Percentiles rank a stretch among this genome's conserved stretches.
These are phyloP conservation scores for Arthrobotrys megalospora DNA, from an alignment of 2,329 filamentous ascomycete genomes.

Conservation along the genomic window DNA sequence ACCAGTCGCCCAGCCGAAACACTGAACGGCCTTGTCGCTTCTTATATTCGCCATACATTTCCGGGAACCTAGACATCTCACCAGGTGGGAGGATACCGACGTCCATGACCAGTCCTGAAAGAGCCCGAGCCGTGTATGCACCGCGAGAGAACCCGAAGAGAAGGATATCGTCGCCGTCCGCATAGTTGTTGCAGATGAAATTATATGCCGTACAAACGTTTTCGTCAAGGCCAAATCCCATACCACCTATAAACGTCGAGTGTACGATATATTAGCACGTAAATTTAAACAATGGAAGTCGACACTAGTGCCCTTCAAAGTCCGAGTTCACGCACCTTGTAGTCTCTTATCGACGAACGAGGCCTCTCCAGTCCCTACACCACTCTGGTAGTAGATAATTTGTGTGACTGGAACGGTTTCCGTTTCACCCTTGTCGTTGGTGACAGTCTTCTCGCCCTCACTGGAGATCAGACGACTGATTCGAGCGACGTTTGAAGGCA, in stretches of 20 bases:
- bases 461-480: slow-evolving; percentile 65
- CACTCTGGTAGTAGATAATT: slow-evolving; percentile 67
- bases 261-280: background rate
- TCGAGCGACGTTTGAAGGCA: slow-evolving; percentile 66
- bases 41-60: slow-evolving; percentile 71
- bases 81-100: slow-evolving; percentile 72
- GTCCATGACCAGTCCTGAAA: slow-evolving; percentile 72
- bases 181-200: slow-evolving; percentile 73
- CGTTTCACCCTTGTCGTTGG: slow-evolving; percentile 14
- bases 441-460: slow-evolving; percentile 64
- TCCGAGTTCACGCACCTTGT: slow-evolving; percentile 16
- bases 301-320: too few relatives aligned
- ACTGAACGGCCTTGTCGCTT: slow-evolving; percentile 25
- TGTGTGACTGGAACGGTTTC: slow-evolving; percentile 64
- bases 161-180: slow-evolving; percentile 73
- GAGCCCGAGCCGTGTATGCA: slow-evolving; percentile 73
- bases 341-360: slow-evolving; percentile 51
- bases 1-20: background rate
- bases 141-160: slow-evolving; percentile 74
- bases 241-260: slow-evolving; percentile 55
- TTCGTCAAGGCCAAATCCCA: slow-evolving; percentile 64
- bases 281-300: background rate
- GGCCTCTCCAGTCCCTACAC: slow-evolving; percentile 65
- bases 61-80: slow-evolving; percentile 72
- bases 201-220: slow-evolving; percentile 9